Base-by-base conservation (phyloP, 2,329 filamentous ascomycete species). In the Coniochaeta sp. region DNA sequence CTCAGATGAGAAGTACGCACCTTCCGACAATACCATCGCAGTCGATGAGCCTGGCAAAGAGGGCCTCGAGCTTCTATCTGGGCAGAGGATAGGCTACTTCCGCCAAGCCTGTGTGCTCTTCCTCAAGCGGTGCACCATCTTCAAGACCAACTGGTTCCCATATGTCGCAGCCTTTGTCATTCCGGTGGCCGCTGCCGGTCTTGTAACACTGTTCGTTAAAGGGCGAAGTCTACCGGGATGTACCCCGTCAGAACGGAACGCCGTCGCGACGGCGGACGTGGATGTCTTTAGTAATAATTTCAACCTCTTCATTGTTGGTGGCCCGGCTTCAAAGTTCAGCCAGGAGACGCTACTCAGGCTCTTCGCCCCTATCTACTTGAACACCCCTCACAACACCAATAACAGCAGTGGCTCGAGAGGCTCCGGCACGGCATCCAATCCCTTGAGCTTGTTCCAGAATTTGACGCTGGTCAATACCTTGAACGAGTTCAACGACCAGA, bases 121-220 rank as follows among this genome's bases (percentile, higher is more conserved):
- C 71, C 76, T 79, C 59, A 97, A 97, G 72, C 83, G 93, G 33
- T 76, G 85, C 61, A 91, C 86, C 0, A 88, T 97, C 38, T 79
- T 96, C 58, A 87, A 88, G 67, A 81, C 88, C 38, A 96, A 93
- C 69, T 89, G 86, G 73, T 78, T 93, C 54, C 89, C 91, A 0
- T 92, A 92, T 61, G 69, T 87, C 8, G 85, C 86, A 2, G 91
- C 91, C 0, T 80, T 96, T 40, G 65, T 91, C 0, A 84, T 96
- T 14, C 93, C 93, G 0, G 83, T 97, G 59, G 78, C 91, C 60
- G 89, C 91, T 1, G 89, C 91, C 19, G 91, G 88, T 0, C 76
- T 96, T 17, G 90, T 92, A 0, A 90, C 88, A 3, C 78, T 96
- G 1, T 93, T 93, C 67, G 76, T 97, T 8, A 80, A 82, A 50